phyloP scores from a whole-genome alignment of 768 basidiomycete species.

The Podaxis rugospora region DNA sequence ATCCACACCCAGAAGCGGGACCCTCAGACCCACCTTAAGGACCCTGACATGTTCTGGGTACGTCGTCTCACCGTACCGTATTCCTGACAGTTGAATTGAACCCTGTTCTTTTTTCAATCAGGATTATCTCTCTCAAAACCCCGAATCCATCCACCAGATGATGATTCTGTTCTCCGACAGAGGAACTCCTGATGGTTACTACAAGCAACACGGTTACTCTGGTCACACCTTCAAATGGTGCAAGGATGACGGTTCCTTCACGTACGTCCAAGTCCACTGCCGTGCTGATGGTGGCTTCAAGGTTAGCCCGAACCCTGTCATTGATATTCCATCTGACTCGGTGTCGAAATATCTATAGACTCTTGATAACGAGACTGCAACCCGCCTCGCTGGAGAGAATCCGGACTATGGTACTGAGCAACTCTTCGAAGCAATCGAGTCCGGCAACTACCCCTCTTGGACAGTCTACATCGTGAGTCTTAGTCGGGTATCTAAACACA shows the following conservation, averaged over 20 bases:
- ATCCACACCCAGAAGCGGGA: slow-evolving; percentile 92
- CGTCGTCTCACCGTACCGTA: slow-evolving; percentile 11
- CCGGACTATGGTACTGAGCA: slow-evolving; percentile 81
- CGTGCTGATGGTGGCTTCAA: slow-evolving; percentile 78
- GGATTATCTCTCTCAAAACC: slow-evolving; percentile 88
- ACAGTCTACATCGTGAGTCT: slow-evolving; percentile 74
- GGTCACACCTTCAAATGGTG: slow-evolving; percentile 90
- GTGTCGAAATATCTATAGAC: slow-evolving; percentile 40
- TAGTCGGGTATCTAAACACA: background rate
- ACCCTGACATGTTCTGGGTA: slow-evolving; percentile 83
- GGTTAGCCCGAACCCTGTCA: slow-evolving; percentile 31
- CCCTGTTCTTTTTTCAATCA: slow-evolving; percentile 20
- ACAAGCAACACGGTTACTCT: slow-evolving; percentile 87
- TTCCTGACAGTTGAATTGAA: background rate
- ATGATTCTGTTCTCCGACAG: slow-evolving; percentile 95
- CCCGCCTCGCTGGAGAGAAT: slow-evolving; percentile 63
- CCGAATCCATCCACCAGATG: slow-evolving; percentile 85
- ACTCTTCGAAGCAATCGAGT: slow-evolving; percentile 80
- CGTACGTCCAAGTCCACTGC: slow-evolving; percentile 86
- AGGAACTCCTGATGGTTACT: slow-evolving; percentile 87
- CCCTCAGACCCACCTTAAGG: slow-evolving; percentile 89
- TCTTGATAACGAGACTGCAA: slow-evolving; percentile 63
- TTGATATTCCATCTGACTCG: slow-evolving; percentile 1
- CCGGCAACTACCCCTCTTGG: slow-evolving; percentile 80
- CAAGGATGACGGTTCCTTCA: slow-evolving; percentile 78